A percentile compares a stretch with the other conserved stretches of the same genome.
phyloP scores from a whole-genome alignment of 2,329 filamentous ascomycete genomes.

The Pseudogymnoascus sp. region DNA sequence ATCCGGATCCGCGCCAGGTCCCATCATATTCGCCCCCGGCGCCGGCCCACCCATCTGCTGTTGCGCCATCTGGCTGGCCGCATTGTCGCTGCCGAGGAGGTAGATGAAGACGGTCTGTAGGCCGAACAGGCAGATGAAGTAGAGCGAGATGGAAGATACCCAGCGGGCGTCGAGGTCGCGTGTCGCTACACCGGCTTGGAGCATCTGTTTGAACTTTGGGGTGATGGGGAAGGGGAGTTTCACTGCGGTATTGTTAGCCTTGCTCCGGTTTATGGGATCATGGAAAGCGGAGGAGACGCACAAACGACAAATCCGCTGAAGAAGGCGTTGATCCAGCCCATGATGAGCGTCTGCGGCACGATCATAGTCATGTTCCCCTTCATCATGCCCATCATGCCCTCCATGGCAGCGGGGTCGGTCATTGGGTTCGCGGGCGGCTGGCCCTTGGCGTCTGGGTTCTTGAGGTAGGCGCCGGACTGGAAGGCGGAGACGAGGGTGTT shows the following conservation, averaged over 20 bases:
- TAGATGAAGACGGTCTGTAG: slow-evolving; percentile 97
- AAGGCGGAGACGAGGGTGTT: slow-evolving; percentile 74
- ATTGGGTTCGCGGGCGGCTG: slow-evolving; percentile 89
- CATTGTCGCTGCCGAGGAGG: slow-evolving; percentile 90
- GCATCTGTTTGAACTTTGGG: slow-evolving; percentile 98
- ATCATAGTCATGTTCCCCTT: slow-evolving; percentile 99
- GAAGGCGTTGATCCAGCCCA: slow-evolving; percentile 99
- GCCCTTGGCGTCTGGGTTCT: slow-evolving; percentile 76
- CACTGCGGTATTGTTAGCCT: slow-evolving; percentile 41
- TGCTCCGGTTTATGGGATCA: slow-evolving; percentile 12
- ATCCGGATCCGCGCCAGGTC: slow-evolving; percentile 86
- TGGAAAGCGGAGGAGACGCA: slow-evolving; percentile 37
- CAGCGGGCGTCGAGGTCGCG: slow-evolving; percentile 94
- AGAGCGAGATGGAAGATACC: slow-evolving; percentile 98
- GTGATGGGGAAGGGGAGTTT: slow-evolving; percentile 96
- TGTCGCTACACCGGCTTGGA: slow-evolving; percentile 93
- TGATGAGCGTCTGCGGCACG: slow-evolving; percentile 95
- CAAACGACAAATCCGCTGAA: slow-evolving; percentile 97
- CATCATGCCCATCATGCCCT: slow-evolving; percentile 99
- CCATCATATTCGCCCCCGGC: slow-evolving; percentile 64
- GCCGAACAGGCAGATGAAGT: slow-evolving; percentile 95
- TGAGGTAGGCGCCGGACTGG: slow-evolving; percentile 80
- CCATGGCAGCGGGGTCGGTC: slow-evolving; percentile 92
- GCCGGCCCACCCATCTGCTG: slow-evolving; percentile 60
- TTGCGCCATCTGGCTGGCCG: slow-evolving; percentile 83